A percentile compares a stretch with the other conserved stretches of the same genome.
Evolutionary conservation across 129 eudicot species (phyloP).

Genomic region (Erigeron canadensis): DNA sequence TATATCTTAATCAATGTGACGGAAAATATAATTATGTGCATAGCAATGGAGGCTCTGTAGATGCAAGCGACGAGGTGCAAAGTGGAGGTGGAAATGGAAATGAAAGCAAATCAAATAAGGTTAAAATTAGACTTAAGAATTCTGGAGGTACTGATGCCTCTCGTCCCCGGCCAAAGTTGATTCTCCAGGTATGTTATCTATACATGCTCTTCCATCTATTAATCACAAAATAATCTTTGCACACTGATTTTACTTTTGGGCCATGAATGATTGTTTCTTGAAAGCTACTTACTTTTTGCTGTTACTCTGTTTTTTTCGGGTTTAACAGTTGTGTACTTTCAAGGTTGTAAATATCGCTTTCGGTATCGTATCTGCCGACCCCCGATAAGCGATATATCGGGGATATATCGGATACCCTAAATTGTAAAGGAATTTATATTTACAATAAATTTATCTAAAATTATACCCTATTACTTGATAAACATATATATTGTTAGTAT

Average conservation of each 20-base stretch:
- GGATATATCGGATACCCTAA: too few species aligned
- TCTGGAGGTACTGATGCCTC: constrained; percentile 46
- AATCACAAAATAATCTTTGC: neutral
- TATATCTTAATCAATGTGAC: constrained; percentile 78
- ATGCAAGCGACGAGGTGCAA: constrained; percentile 33
- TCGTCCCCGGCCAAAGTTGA: constrained; percentile 44
- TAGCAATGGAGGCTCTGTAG: constrained; percentile 44
- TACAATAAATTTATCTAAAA: too few species aligned
- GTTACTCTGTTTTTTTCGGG: neutral
- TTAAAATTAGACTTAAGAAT: constrained; percentile 70
- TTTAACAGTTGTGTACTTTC: neutral
- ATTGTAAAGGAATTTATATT: too few species aligned
- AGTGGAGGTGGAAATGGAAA: constrained; percentile 49
- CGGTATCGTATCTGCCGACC: too few species aligned
- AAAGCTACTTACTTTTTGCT: neutral
- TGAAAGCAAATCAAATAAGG: constrained; percentile 63
- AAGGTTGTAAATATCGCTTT: too few species aligned
- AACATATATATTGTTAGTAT: too few species aligned
- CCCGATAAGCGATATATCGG: too few species aligned
- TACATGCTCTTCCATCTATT: neutral
- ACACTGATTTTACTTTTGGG: neutral
- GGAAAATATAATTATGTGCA: constrained; percentile 33
- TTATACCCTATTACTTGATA: too few species aligned
- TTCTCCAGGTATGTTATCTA: constrained; percentile 47
- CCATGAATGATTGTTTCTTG: constrained; percentile 11